Evolutionary conservation across 768 basidiomycete genomes (phyloP).

Genomic region (Naganishia kalamii): DNA sequence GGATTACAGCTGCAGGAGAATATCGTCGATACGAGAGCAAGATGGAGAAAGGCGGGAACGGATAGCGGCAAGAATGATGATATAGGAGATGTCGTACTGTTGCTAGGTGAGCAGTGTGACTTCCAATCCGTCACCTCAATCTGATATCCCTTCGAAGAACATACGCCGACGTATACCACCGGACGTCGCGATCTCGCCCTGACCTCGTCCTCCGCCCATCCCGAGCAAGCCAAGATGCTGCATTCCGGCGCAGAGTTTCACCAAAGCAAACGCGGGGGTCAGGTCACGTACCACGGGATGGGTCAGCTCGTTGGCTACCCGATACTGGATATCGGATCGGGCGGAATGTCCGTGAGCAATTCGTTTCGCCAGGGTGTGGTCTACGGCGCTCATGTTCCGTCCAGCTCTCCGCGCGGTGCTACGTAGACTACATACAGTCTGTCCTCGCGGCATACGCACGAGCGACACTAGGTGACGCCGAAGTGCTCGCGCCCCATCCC

Average conservation of each 20-base stretch:
- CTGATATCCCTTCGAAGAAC: constrained; percentile 52
- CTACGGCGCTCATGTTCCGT: background rate
- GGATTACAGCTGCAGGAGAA: constrained; percentile 47
- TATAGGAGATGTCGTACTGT: constrained; percentile 31
- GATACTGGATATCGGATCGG: constrained; percentile 74
- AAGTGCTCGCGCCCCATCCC: constrained; percentile 54
- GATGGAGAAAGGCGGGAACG: constrained; percentile 18
- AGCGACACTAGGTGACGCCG: constrained; percentile 27
- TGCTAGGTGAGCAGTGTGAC: constrained; percentile 40
- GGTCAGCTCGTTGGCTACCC: constrained; percentile 97
- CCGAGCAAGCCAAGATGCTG: constrained; percentile 62
- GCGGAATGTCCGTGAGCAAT: constrained; percentile 51
- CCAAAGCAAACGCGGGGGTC: constrained; percentile 74
- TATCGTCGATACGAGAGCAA: constrained; percentile 35
- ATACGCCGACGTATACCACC: constrained; percentile 87
- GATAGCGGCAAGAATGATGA: constrained; percentile 26
- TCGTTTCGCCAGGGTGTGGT: background rate
- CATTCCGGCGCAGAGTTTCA: constrained; percentile 81
- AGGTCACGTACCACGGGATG: constrained; percentile 94
- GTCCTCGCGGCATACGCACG: constrained; percentile 63
- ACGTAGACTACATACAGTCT: constrained; percentile 75
- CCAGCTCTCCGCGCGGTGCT: constrained; percentile 49
- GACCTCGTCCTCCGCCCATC: constrained; percentile 34
- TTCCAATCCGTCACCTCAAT: constrained; percentile 18
- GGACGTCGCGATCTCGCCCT: constrained; percentile 73